Evolutionary conservation across 257 asterid genomes (phyloP).

Genomic region (Paulownia fortunei): DNA sequence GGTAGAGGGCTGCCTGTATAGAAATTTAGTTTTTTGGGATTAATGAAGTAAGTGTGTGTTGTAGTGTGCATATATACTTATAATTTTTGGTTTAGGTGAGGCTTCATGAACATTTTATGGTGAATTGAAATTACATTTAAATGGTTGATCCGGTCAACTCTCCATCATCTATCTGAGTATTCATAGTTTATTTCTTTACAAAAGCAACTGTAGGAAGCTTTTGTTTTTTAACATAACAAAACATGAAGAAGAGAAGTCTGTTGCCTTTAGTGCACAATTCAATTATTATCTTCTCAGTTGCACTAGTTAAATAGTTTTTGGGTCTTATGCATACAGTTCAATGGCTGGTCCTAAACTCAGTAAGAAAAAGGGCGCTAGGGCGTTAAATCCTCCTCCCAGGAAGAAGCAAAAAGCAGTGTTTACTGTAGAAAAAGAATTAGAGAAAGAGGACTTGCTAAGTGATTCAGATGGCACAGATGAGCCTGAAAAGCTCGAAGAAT

Average conservation of each 20-base stretch:
- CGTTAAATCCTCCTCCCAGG: constrained; percentile 45
- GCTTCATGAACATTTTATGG: not conserved
- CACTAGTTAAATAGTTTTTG: not conserved
- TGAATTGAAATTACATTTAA: not conserved
- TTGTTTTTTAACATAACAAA: not conserved
- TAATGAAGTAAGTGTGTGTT: not conserved
- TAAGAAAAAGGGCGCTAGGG: constrained; percentile 42
- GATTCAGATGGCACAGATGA: constrained; percentile 57
- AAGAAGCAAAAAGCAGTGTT: constrained; percentile 69
- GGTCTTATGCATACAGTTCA: constrained; percentile 35
- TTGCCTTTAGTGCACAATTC: not conserved
- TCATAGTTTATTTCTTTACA: not conserved
- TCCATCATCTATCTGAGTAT: not conserved
- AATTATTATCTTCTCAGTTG: not conserved
- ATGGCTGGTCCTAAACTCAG: constrained; percentile 65
- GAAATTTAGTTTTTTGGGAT: not conserved
- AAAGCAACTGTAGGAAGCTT: constrained; percentile 1
- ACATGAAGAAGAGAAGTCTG: not conserved
- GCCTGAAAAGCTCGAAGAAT: constrained; percentile 39
- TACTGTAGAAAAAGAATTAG: constrained; percentile 29
- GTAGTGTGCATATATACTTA: not conserved
- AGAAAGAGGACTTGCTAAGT: constrained; percentile 51
- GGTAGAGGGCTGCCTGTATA: too few relatives aligned
- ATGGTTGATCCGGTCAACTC: not conserved
- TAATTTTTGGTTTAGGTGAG: not conserved